Conservation (phyloP, 2,329 filamentous ascomycete genomes). For the Colletotrichum higginsianum region DNA sequence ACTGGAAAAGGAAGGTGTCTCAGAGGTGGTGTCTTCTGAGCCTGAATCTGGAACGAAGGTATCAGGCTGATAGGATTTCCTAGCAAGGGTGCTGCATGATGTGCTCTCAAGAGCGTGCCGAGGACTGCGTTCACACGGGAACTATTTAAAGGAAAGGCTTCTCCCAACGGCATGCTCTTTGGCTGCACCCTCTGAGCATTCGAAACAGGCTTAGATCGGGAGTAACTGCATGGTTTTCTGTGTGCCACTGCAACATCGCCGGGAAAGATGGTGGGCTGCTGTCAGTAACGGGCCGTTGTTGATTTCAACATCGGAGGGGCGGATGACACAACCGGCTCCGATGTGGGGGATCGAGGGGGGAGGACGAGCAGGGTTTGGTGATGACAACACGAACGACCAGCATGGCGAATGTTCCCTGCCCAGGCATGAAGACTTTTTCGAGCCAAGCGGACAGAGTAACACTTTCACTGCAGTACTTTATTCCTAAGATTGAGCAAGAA, state of each 20-base stretch:
- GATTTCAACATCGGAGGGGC: slow-evolving; percentile 35
- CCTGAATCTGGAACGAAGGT: background rate
- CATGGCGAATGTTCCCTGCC: slow-evolving; percentile 30
- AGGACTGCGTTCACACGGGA: too few species aligned
- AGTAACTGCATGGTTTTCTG: background rate
- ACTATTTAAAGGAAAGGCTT: background rate
- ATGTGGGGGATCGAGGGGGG: slow-evolving; percentile 2
- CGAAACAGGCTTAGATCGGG: background rate
- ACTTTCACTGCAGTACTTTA: too few species aligned
- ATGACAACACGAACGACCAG: slow-evolving; percentile 29
- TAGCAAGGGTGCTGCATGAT: slow-evolving; percentile 1
- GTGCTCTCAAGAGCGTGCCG: background rate
- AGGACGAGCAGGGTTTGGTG: slow-evolving; percentile 19
- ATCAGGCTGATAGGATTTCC: background rate
- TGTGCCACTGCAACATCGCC: background rate
- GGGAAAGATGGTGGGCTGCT: background rate
- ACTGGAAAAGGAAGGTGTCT: background rate
- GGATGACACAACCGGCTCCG: slow-evolving; percentile 22
- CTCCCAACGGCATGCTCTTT: background rate
- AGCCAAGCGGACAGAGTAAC: background rate
- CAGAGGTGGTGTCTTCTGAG: background rate
- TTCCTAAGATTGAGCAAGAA: too few species aligned
- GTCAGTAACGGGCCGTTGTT: slow-evolving; percentile 17
- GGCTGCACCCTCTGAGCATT: background rate
- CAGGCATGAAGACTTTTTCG: background rate